Evolutionary conservation across 2,329 filamentous ascomycete species (phyloP).

Genomic region (Onygena corvina): DNA sequence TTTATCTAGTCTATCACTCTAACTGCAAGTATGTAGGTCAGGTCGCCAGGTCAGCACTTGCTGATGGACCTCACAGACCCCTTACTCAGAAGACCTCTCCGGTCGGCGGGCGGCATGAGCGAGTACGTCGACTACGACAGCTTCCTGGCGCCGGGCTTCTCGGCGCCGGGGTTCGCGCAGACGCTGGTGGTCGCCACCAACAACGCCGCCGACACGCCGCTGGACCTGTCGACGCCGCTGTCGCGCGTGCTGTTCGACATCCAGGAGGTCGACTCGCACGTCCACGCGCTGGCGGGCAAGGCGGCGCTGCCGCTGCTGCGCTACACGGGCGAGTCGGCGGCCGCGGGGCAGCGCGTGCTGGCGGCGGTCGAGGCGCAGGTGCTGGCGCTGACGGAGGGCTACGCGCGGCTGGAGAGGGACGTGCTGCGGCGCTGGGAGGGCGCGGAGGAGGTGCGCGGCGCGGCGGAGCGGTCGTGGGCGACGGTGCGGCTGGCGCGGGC

Average conservation of each 20-base stretch:
- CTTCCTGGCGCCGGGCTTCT: slow-evolving; percentile 75
- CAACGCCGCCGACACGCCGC: slow-evolving; percentile 74
- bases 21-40: too few relatives aligned
- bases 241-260: slow-evolving; percentile 91
- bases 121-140: slow-evolving; percentile 94
- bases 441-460: slow-evolving; percentile 68
- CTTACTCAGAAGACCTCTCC: not conserved
- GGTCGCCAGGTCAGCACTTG: too few relatives aligned
- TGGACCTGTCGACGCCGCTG: slow-evolving; percentile 88
- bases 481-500: slow-evolving; percentile 65
- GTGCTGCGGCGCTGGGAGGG: slow-evolving; percentile 75
- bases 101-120: too few relatives aligned
- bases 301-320: slow-evolving; percentile 69
- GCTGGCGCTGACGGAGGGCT: slow-evolving; percentile 67
- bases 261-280: slow-evolving; percentile 92
- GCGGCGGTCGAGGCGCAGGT: slow-evolving; percentile 69
- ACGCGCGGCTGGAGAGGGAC: slow-evolving; percentile 72
- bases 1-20: too few relatives aligned
- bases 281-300: slow-evolving; percentile 76
- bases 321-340: slow-evolving; percentile 62
- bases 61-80: too few relatives aligned
- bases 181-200: slow-evolving; percentile 79
- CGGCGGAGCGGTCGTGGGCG: slow-evolving; percentile 66
- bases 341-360: slow-evolving; percentile 60
- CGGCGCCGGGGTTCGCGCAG: slow-evolving; percentile 72